Base-by-base conservation (phyloP, 352 stramenopile genomes). In the Blastocystis sp. region DNA sequence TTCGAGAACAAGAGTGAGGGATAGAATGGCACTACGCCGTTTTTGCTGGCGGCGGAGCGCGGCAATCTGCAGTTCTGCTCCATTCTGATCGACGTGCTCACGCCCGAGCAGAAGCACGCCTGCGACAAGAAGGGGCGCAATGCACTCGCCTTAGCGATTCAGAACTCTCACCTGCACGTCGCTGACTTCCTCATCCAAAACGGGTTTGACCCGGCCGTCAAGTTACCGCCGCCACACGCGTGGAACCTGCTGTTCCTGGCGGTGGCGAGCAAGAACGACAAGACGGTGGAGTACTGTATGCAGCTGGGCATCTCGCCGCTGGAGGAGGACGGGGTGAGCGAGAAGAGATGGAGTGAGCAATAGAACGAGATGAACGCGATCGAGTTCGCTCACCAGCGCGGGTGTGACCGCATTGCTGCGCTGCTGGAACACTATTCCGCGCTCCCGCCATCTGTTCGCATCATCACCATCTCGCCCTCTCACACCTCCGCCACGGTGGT, bases 221-320 rank as follows among this genome's bases (percentile, higher is more conserved):
- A 34, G n/a, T 2, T 40, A 24, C 69, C 40, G 45, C n/a, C 42
- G 48, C 43, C 69, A 9, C 42, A 24, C 28, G 42, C 40, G 42
- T 79, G 69, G 69, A 42, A 21, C 28, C 69, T 79, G 6, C 69
- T 79, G 2, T 79, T 43, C n/a, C 63, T 79, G 14, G 69, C 69
- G 24, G 38, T 61, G 7, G 21, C 6, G 1, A 48, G 42, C 34
- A 79, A 79, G n/a, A 63, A 79, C 14, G 17, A 28, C 14, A 54
- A 24, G 2, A 43, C 57, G 38, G 69, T 79, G 57, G 19, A 79
- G 69, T 79, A 62, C 69, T 79, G 69, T 79, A 24, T 79, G 43
- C 17, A 79, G 11, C 19, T 42, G 7, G 45, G 69, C 40, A 45
- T 79, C 11, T 62, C 40, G 57, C 69, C 69, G 2, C 63, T 24